Base-by-base conservation (phyloP, 331 rosid species). In the Malus hybrid region DNA sequence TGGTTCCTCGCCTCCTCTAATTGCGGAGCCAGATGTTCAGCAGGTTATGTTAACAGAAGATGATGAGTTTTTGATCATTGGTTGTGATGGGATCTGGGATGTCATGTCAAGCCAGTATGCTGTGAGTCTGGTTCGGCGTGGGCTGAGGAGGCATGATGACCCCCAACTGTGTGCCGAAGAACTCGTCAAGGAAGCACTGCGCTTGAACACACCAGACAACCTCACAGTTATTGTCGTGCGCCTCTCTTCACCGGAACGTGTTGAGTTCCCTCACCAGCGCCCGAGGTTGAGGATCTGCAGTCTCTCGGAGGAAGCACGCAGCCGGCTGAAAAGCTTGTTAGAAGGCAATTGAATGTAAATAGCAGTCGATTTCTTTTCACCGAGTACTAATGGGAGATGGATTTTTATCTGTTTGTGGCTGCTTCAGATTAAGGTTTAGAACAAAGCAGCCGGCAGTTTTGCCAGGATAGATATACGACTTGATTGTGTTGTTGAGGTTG, bases 1-100 rank as follows among this genome's bases (percentile, higher is more conserved):
- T 11, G 91, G 93, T 62, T 83, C 89, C 9, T 80, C 91, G 10
- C 88, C 99, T 0, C 99, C 96, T 29, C 93, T 94, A 36, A 94
- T 90, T 84, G 88, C 96, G 2, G 95, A 94, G 63, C 99, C 99
- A 4, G 97, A 92, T 63, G 86, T 94, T 81, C 86, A 81, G 56
- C 90, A 77, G 78, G 74, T 79, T 66, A 22, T 80, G 16, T 80
- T 94, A 76, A 87, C 96, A 7, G 91, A 89, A 74, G 93, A 82
- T 6, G 99, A 94, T 8, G 99, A 94, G 72, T 94, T 94, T 82
- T 65, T 94, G 86, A 87, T 94, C 68, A 87, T 94, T 71, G 89
- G 88, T 22, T 94, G 99, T 75, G 99, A 94, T 70, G 99, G 97
- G 65, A 81, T 94, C 50, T 94, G 99, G 99, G 99, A 94, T 63